Evolutionary conservation across 108 stramenopile species (phyloP), one percentile per base, ranked within the genome.

Genomic region (Parietichytrium sp.): DNA sequence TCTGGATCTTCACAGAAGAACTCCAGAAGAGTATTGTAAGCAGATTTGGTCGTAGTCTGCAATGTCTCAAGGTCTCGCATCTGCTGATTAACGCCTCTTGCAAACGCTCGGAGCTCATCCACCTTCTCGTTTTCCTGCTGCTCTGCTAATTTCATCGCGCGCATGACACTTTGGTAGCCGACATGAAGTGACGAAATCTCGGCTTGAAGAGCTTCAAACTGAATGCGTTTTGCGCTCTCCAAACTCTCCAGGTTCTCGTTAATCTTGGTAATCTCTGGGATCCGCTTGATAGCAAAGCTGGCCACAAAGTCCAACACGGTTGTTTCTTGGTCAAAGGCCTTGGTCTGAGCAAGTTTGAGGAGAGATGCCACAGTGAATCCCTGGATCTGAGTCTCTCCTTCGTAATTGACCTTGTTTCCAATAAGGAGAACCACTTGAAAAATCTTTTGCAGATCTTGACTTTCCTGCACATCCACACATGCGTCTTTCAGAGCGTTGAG

Each of bases 351-450:
- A 4, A 72, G 55, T n/a, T 72, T 72, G 55, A 72, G 55, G 4
- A 72, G 42, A 4, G 55, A 72, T n/a, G 55, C 55, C 23, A 72
- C 55, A n/a, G 55, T 72, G n/a, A 72, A 72, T 18, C 55, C 55
- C 55, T 33, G 55, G n/a, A 72, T 72, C 4, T 31, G 8, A 45
- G 55, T n/a, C 29, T 31, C 10, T 10, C 55, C 55, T 72, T 72
- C 55, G 2, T 31, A 31, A 20, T 72, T 72, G 18, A 72, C 45
- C 55, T 72, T 72, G 55, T 72, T 72, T 10, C 55, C 55, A 8
- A 72, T 42, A 45, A 72, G 55, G 55, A 72, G 55, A n/a, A 72
- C 55, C 15, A 72, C 42, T 1, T 72, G 55, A 42, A 72, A 72
- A 10, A 72, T 42, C 55, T 72, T 72, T 72, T 72, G 55, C 31